Evolutionary conservation across 1,284 basidiomycete species (phyloP).

Genomic region (Rhizoctonia solani): DNA sequence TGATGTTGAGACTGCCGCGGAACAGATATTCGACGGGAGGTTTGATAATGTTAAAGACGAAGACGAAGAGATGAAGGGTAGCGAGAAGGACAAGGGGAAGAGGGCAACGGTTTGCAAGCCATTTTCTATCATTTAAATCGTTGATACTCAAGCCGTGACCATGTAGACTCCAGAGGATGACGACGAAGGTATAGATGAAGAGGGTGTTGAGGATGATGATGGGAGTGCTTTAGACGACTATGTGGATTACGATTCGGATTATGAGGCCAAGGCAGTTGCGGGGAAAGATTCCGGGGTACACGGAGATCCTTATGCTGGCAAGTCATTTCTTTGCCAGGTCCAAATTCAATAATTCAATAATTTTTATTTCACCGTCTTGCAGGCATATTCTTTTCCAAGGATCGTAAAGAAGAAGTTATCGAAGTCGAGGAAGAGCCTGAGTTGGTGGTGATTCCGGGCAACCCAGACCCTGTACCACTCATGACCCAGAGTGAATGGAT

Average conservation of each 20-base stretch:
- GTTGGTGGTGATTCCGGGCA: constrained; percentile 52
- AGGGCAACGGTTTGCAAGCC: constrained; percentile 15
- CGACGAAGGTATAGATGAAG: constrained; percentile 50
- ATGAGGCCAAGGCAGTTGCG: constrained; percentile 50
- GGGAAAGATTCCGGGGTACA: constrained; percentile 52
- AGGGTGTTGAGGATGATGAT: constrained; percentile 46
- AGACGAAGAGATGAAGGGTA: constrained; percentile 41
- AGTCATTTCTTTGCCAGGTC: constrained; percentile 34
- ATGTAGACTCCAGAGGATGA: constrained; percentile 58
- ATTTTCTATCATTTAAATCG: constrained; percentile 6
- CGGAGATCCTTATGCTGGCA: constrained; percentile 81
- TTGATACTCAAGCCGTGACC: neutral
- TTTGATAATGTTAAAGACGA: constrained; percentile 72
- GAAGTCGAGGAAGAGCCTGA: constrained; percentile 79
- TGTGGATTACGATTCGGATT: constrained; percentile 78
- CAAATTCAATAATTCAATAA: neutral
- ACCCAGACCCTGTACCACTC: constrained; percentile 58
- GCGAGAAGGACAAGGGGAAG: constrained; percentile 20
- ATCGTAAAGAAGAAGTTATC: constrained; percentile 81
- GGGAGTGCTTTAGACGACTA: constrained; percentile 42
- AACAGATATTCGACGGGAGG: constrained; percentile 77
- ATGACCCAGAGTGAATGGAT: constrained; percentile 93
- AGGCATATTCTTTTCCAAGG: constrained; percentile 92
- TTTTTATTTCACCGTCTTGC: constrained; percentile 9
- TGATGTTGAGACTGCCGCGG: constrained; percentile 89